Evolutionary conservation across 441 rosid species (phyloP), one percentile per base, ranked within the genome.

Genomic region (Gossypium gossypioides): DNA sequence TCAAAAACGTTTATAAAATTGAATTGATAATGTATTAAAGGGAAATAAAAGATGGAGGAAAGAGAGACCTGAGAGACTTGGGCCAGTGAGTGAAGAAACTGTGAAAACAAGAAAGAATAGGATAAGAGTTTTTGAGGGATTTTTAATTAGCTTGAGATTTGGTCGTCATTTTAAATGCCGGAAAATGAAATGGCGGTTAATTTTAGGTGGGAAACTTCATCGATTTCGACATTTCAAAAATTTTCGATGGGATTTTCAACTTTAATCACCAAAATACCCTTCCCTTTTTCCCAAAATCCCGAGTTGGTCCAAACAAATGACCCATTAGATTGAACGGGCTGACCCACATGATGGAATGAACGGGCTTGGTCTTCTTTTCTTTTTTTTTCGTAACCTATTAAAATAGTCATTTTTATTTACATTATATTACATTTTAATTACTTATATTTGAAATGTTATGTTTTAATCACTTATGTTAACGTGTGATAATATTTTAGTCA

Each of bases 181-280:
- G 34, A 48, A 74, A 32, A 1, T 16, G 4, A n/a, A 68, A 48
- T 15, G 62, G 81, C 83, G 81, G 80, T 52, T 73, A 22, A 12
- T 16, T 80, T 75, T 78, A 27, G 79, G 84, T 72, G 88, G 84
- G 84, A 84, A 82, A 79, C 2, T 27, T 22, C 24, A 4, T 24
- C 7, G 16, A 46, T 65, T 65, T 65, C 13, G 6, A 6, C 13
- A 24, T 68, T 80, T 79, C 76, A 32, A 71, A 75, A 80, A 25
- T 25, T 74, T 74, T 73, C 6, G 29, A 10, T 0, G 0, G 4
- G 15, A 24, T 57, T 57, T 24, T 22, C 34, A 12, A 8, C 6
- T 8, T 21, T 54, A 29, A 63, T 37, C 21, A 4, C 77, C 18
- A 0, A 15, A 69, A 0, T 72, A 19, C 3, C 61, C 72, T 54